Evolutionary conservation across 306 rosid species (phyloP), one percentile per base, ranked within the genome.

Genomic region (Quercus alba): DNA sequence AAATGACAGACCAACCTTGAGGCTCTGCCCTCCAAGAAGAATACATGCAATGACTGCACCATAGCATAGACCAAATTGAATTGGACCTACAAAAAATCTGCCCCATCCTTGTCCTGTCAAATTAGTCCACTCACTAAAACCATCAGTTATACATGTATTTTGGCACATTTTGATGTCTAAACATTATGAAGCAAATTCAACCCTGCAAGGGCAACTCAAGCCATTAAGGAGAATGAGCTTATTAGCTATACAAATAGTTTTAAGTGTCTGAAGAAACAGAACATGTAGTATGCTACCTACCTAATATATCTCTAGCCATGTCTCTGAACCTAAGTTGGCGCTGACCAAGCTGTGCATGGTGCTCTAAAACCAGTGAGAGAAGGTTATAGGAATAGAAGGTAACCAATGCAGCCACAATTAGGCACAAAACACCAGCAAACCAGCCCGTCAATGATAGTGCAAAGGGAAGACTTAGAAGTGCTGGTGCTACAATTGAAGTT

Each of bases 311-410:
- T 21, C 70, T 10, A 35, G 90, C 88, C 84, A 84, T 81, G 57
- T 87, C 88, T 19, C 90, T 76, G 41, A 84, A 87, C 15, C 86
- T 79, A 26, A 87, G 78, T 21, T 74, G 86, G 17, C 86, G 90
- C 18, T 9, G 58, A 4, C 90, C 90, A 3, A 52, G 83, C 28
- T 26, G 26, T 7, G 85, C 88, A 14, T 87, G 82, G 76, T 84
- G 90, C 73, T 84, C 90, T 18, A 84, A 30, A 75, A 87, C 86
- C 5, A 84, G 9, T 3, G 90, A 87, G 25, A 87, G 6, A 25
- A 87, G 86, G 90, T 84, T 38, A 38, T 38, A 38, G 10, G 46
- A 38, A 38, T 38, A 38, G 46, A 38, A 87, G 86, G 90, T 84
- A 41, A 81, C 82, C 2, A 72, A 19, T 25, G 31, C 80, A 0